Evolutionary conservation across 305 asterid genomes (phyloP).

Genomic region (Solanum hybrid): DNA sequence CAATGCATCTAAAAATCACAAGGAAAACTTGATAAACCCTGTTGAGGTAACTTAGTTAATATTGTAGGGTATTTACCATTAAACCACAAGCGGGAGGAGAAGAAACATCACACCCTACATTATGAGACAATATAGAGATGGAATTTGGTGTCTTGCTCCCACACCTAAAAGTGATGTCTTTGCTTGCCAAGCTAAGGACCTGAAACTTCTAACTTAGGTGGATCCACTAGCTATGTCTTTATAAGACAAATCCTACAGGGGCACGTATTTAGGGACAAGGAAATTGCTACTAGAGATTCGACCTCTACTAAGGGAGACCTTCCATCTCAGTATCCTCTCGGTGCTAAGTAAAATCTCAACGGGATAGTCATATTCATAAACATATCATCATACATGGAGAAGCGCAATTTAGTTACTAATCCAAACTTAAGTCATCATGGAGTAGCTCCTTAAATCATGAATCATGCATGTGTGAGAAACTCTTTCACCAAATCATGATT

Average conservation of each 20-base stretch:
- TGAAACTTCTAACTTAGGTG: not conserved
- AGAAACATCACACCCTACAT: not conserved
- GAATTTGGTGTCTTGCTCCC: not conserved
- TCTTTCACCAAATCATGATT: not conserved
- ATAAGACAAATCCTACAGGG: not conserved
- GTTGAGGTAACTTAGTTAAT: not conserved
- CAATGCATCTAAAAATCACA: no score
- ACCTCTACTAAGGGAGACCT: not conserved
- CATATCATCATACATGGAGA: not conserved
- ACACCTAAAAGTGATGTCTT: not conserved
- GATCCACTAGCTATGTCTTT: not conserved
- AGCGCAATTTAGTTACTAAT: not conserved
- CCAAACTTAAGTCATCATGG: not conserved
- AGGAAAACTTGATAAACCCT: no score
- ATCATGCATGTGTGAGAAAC: not conserved
- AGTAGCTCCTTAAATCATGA: not conserved
- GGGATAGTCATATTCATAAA: not conserved
- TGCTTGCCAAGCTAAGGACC: not conserved
- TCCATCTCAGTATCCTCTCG: not conserved
- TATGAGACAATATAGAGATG: not conserved
- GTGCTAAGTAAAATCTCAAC: not conserved
- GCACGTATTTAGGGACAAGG: not conserved
- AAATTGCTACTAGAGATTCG: not conserved
- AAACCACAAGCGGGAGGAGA: not conserved
- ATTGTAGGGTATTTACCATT: not conserved